Base-by-base conservation (phyloP, 768 basidiomycete genomes). In the Rhizopogon vinicolor region DNA sequence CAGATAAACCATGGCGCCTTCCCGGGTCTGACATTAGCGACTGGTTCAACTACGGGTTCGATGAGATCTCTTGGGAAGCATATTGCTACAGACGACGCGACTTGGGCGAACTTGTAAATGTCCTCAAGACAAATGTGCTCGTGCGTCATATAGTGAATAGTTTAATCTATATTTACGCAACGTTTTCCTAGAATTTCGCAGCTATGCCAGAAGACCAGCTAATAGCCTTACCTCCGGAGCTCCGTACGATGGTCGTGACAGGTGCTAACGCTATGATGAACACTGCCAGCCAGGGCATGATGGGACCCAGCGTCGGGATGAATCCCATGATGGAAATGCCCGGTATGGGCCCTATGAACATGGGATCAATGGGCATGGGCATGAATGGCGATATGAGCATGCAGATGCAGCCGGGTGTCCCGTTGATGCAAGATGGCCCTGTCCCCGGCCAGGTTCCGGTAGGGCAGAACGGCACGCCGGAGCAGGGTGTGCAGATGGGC, bases 41-140 rank as follows among this genome's bases (percentile, higher is more conserved):
- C 74, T 99, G 94, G 89, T 99, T 99, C 74, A 98, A 99, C 72
- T 98, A 97, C 62, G 97, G 97, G 0, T 98, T 98, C 65, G 97
- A 99, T 70, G 97, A 99, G 72, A 80, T 91, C 14, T 90, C 89
- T 35, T 99, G 94, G 93, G 91, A 93, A 65, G 87, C 86, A 41
- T 99, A 96, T 64, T 91, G 87, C 62, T 88, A 90, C 69, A 81
- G 91, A 62, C 78, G 93, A 62, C 79, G 89, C 41, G 89, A 93
- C 54, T 68, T 93, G 50, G 87, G 89, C 2, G 91, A 93, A 55
- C 77, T 89, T 53, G 89, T 88, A 0, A 84, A 80, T 55, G 83
- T 91, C 44, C 78, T 94, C 54, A 93, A 93, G 65, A 82, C 83
- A 1, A 91, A 90, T 62, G 88, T 94, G 51, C 75, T 93, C 57